Evolutionary conservation across 2,329 filamentous ascomycete genomes (phyloP), one percentile per base, ranked within the genome.

Genomic region (Diplodia seriata): DNA sequence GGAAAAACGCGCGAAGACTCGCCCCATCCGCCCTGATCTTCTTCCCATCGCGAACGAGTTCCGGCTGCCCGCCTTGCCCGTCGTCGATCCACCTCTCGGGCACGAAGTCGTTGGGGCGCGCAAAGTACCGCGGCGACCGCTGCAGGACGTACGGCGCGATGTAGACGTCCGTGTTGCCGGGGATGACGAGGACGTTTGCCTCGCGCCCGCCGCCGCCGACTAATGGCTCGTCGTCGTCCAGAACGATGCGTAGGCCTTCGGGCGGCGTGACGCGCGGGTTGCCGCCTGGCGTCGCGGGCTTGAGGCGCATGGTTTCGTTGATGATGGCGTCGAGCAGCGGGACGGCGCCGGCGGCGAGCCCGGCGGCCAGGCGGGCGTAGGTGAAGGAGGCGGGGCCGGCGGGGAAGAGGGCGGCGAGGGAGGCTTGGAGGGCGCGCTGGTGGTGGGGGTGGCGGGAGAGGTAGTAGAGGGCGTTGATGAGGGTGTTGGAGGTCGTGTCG

Each of bases 291-390:
- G 80, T 78, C 0, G 56, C 56, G 73, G 81, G 80, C 59, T 81
- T 74, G 3, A 83, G 72, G n/a, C 81, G 77, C 3, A 82, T 71
- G 1, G 80, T 73, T 67, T 84, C 81, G 66, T 82, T 77, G 73
- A 83, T 81, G n/a, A 76, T 71, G 15, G 75, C 78, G 65, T 81
- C 79, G 14, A 83, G 74, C 47, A 76, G 73, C 1, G 72, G 20
- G 18, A 78, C 68, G 0, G n/a, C n/a, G n/a, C n/a, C n/a, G n/a
- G 70, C 69, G 40, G 57, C 23, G 50, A 72, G 76, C 38, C 70
- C 67, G 80, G 43, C 80, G 76, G 14, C 79, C n/a, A 73, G 73
- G 8, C 76, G 56, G 20, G 56, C 74, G 66, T 76, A 77, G n/a
- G 70, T 73, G 75, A 76, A 80, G 40, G 73, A 63, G 4, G 8